Base-by-base conservation (phyloP, 1,284 basidiomycete genomes). In the Melampsora larici-populina region DNA sequence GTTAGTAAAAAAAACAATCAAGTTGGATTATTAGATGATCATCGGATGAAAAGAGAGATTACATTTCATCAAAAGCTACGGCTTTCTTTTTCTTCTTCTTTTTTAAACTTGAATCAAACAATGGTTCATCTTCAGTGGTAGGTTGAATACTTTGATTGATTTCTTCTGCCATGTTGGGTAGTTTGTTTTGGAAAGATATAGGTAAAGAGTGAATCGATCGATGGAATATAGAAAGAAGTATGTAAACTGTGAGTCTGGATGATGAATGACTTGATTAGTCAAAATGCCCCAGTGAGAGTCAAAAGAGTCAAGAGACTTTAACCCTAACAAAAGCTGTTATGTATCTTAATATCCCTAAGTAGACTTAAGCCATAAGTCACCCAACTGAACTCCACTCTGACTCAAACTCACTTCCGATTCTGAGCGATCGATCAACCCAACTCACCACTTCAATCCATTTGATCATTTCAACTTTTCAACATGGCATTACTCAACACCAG, bases 101-200 rank as follows among this genome's bases (percentile, higher is more conserved):
- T 85, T 92, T 92, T 79, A 92, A 86, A 75, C 90, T 90, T 1
- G 90, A 89, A 82, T 93, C 91, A 82, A 93, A 93, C 46, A 92
- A 83, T 0, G 91, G 91, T 85, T 91, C 90, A 81, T 90, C 90
- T 29, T 65, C n/a, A 46, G 40, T 62, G 58, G 18, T 70, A 55
- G 68, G 46, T 33, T 48, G 55, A 58, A 31, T n/a, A 55, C 21
- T 31, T 36, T 29, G 1, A 21, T 8, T 33, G 9, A 13, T 26
- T 63, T 70, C 74, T 70, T 77, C 66, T 24, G 74, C 65, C 74
- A 77, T 77, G 36, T 64, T 64, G 24, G 9, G 24, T 13, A 26
- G 17, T 51, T 66, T 68, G 6, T 63, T 17, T 65, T 40, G 36
- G 21, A 78, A 81, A 70, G 81, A 43, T 43, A 43, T 43, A 79